Conservation (phyloP, 2,329 filamentous ascomycete species). For the Fusarium lateritium region DNA sequence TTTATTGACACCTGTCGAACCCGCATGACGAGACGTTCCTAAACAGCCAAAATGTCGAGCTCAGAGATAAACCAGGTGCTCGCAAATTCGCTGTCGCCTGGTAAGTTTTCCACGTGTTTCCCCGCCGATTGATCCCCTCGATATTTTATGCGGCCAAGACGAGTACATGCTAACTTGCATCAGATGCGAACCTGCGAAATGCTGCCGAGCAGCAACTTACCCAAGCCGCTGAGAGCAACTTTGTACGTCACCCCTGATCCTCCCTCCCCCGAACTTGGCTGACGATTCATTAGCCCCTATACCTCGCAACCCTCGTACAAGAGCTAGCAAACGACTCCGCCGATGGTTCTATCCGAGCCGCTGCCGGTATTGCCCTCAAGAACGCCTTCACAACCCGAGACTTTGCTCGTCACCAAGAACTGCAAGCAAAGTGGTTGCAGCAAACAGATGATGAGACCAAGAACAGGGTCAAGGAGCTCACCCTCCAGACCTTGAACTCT, state of each 20-base stretch:
- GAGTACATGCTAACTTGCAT: conserved; percentile 53
- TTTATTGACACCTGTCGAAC: conserved; percentile 47
- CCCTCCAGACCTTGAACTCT: conserved; percentile 89
- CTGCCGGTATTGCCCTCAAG: conserved; percentile 96
- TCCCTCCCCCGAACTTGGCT: conserved; percentile 44
- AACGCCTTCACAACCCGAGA: conserved; percentile 98
- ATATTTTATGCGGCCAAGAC: conserved; percentile 14
- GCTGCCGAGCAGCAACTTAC: conserved; percentile 94
- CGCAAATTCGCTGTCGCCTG: conserved; percentile 94
- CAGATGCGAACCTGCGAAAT: conserved; percentile 91
- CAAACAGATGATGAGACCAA: conserved; percentile 87
- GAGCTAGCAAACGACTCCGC: conserved; percentile 93
- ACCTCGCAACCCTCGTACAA: conserved; percentile 92
- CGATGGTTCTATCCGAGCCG: conserved; percentile 87
- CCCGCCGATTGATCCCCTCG: conserved; percentile 20
- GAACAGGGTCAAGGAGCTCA: conserved; percentile 87
- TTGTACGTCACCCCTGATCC: conserved; percentile 72
- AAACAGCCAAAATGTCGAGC: conserved; percentile 72
- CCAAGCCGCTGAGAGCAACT: conserved; percentile 94
- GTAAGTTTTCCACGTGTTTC: conserved; percentile 68
- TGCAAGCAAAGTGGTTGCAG: conserved; percentile 94
- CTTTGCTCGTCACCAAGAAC: conserved; percentile 85
- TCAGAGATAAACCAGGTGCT: conserved; percentile 99
- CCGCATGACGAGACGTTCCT: conserved; percentile 57
- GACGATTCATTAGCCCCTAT: conserved; percentile 77